phyloP scores from a whole-genome alignment of 176 grass and related monocot species.

The Chloris gayana region DNA sequence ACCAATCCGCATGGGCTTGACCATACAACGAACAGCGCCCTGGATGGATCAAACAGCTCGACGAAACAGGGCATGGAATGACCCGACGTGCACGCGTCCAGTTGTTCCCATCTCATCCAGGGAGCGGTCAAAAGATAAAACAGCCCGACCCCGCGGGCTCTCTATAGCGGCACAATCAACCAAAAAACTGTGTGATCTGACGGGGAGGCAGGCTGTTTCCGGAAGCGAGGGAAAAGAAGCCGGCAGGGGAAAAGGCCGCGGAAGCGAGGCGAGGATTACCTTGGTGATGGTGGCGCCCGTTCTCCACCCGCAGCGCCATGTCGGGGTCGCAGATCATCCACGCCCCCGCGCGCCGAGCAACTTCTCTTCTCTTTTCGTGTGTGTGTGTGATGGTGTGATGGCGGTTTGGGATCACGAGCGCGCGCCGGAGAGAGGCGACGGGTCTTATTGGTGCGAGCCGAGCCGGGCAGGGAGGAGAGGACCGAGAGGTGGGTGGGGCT shows the following conservation, averaged over 20 bases:
- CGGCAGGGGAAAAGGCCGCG: background rate
- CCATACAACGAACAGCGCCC: background rate
- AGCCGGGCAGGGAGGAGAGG: background rate
- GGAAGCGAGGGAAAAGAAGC: background rate
- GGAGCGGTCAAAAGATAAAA: background rate
- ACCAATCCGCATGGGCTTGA: background rate
- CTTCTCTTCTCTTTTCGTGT: background rate
- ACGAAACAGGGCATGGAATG: background rate
- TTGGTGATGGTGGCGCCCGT: conserved; percentile 36
- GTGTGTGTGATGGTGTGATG: background rate
- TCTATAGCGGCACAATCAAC: background rate
- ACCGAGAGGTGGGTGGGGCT: conserved; percentile 22
- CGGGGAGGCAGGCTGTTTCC: background rate
- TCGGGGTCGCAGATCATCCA: conserved; percentile 26
- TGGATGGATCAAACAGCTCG: background rate
- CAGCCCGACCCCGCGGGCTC: background rate
- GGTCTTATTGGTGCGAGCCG: conserved; percentile 5
- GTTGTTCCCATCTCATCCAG: background rate
- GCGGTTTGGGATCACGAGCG: background rate
- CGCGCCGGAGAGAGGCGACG: background rate
- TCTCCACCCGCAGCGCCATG: conserved; percentile 53
- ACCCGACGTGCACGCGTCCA: background rate
- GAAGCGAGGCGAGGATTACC: conserved; percentile 33
- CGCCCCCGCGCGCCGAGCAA: background rate
- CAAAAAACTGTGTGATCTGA: conserved; percentile 11